Percentiles rank a stretch among this genome's conserved stretches.
Conservation (phyloP, 1,139 yeast genomes). For the Candida tetrigidarum region DNA sequence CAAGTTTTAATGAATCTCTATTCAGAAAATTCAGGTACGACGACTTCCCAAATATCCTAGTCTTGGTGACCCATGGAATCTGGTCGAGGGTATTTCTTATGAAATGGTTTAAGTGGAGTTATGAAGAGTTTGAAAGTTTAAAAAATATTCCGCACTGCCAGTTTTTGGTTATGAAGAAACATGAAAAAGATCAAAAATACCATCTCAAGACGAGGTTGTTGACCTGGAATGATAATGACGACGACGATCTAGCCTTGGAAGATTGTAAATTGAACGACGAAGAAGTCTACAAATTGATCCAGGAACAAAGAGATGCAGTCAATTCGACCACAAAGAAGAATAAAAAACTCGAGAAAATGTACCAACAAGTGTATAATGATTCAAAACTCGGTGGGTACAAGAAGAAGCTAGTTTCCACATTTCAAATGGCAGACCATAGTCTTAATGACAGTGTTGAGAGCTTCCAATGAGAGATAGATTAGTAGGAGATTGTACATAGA, state of each 20-base stretch:
- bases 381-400: constrained; percentile 16
- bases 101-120: constrained; percentile 95
- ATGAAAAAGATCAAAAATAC: constrained; percentile 48
- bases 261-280: constrained; percentile 39
- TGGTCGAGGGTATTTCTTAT: constrained; percentile 91
- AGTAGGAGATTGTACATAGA: neutral
- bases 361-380: constrained; percentile 23
- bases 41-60: constrained; percentile 72
- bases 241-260: constrained; percentile 40
- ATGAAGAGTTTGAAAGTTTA: constrained; percentile 83
- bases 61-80: constrained; percentile 89
- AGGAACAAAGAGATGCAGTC: constrained; percentile 51
- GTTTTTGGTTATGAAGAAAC: constrained; percentile 74
- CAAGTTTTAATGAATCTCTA: constrained; percentile 85
- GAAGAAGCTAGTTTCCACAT: constrained; percentile 22
- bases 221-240: constrained; percentile 63
- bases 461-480: constrained; percentile 6
- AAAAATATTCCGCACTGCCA: constrained; percentile 86
- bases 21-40: constrained; percentile 76
- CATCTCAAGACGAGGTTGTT: constrained; percentile 55
- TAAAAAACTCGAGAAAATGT: constrained; percentile 38
- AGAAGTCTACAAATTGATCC: constrained; percentile 46
- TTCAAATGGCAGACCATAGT: constrained; percentile 36
- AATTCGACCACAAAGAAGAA: constrained; percentile 42
- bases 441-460: constrained; percentile 28